These are phyloP conservation scores for Arthrobotrys pseudoclavata DNA, from an alignment of 2,329 filamentous ascomycete genomes.

Conservation along the genomic window DNA sequence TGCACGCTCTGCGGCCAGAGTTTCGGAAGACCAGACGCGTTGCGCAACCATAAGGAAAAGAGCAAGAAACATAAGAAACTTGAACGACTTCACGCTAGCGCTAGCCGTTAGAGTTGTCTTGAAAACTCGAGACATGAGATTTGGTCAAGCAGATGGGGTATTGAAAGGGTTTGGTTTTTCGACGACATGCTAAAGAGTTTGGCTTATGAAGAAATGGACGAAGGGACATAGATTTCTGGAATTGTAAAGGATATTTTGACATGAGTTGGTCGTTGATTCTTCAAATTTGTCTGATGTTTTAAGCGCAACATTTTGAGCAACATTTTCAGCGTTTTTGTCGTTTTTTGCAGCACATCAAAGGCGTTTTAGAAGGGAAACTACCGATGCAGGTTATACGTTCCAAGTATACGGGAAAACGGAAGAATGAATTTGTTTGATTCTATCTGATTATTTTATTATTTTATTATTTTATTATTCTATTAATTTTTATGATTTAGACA, in stretches of 20 bases:
- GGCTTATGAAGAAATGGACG: constrained; percentile 18
- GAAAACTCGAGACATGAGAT: background rate
- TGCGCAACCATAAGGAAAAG: constrained; percentile 59
- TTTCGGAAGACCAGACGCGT: constrained; percentile 57
- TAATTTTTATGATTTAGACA: background rate
- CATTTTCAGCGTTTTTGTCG: constrained; percentile 10
- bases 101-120: constrained; percentile 30
- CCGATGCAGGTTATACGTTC: background rate
- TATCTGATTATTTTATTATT: background rate
- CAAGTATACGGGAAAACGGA: constrained; percentile 29
- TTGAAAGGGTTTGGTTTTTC: background rate
- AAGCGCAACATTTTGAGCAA: constrained; percentile 11
- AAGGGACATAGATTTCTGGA: background rate
- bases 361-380: constrained; percentile 42
- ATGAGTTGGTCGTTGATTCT: constrained; percentile 19
- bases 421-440: constrained; percentile 10
- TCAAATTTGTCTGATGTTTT: constrained; percentile 15
- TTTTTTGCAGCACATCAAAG: constrained; percentile 22
- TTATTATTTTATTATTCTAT: background rate
- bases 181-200: background rate
- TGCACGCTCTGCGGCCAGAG: constrained; percentile 55
- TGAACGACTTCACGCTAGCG: constrained; percentile 42
- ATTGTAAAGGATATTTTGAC: background rate
- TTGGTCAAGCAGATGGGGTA: background rate
- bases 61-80: constrained; percentile 59